Conservation (phyloP, 768 basidiomycete genomes). For the Mycena latifolia region DNA sequence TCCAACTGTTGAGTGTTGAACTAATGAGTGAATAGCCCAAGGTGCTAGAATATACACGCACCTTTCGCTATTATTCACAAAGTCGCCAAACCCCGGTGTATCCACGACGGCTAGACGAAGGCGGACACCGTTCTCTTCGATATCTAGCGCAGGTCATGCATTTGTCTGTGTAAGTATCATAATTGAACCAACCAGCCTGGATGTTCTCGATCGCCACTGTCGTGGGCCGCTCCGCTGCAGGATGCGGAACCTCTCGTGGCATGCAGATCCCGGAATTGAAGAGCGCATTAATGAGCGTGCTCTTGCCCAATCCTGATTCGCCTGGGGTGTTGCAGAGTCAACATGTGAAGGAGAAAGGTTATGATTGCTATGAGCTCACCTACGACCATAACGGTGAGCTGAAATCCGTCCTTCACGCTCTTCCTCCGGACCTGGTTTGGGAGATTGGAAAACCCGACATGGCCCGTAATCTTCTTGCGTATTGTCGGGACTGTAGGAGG, state of each 20-base stretch:
- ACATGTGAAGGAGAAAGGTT: conserved; percentile 27
- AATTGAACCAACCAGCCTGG: conserved; percentile 81
- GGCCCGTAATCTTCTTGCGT: conserved; percentile 94
- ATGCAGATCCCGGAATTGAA: conserved; percentile 97
- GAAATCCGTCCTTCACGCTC: conserved; percentile 97
- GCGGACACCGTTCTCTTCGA: conserved; percentile 97
- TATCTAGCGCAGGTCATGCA: conserved; percentile 68
- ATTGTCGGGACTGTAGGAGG: conserved; percentile 52
- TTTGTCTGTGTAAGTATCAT: conserved; percentile 27
- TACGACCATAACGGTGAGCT: conserved; percentile 99
- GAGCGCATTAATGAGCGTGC: conserved; percentile 97
- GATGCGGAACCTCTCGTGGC: conserved; percentile 84
- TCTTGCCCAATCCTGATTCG: conserved; percentile 98
- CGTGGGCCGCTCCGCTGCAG: conserved; percentile 87
- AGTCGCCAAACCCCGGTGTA: conserved; percentile 99
- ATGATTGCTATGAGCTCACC: conserved; percentile 67
- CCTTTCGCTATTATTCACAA: conserved; percentile 99
- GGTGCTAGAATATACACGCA: conserved; percentile 49
- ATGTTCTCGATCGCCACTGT: conserved; percentile 99
- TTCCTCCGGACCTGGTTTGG: conserved; percentile 99
- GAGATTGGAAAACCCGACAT: conserved; percentile 96
- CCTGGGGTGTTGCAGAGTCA: conserved; percentile 59
- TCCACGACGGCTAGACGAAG: conserved; percentile 97
- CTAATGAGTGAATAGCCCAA: conserved; percentile 23
- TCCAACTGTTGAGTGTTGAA: conserved; percentile 77